These are phyloP conservation scores for Letharia lupina DNA, from an alignment of 495 filamentous ascomycete genomes.

Conservation along the genomic window DNA sequence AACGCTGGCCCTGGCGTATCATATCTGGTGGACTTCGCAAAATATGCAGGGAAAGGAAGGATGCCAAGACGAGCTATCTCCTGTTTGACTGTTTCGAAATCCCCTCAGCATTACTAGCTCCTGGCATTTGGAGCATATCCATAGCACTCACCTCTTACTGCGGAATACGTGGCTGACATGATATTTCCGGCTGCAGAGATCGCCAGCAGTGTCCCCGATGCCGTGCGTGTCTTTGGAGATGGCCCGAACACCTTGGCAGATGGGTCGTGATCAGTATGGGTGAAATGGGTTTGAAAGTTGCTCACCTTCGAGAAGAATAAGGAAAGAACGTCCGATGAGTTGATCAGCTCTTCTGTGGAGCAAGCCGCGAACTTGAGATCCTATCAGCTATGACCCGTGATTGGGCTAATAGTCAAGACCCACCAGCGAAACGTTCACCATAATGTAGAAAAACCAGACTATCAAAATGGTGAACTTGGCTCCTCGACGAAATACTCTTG, in stretches of 20 bases:
- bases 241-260: constrained; percentile 3
- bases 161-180: neutral
- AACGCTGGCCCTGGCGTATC: constrained; percentile 1
- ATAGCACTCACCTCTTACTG: constrained; percentile 4
- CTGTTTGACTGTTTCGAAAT: constrained; percentile 4
- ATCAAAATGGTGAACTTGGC: neutral
- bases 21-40: constrained; percentile 6
- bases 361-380: constrained; percentile 2
- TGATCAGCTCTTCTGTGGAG: constrained; percentile 1
- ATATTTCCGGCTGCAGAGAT: constrained; percentile 3
- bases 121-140: too few species aligned
- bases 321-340: neutral
- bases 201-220: neutral
- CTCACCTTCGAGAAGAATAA: constrained; percentile 5
- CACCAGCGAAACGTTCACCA: constrained; percentile 1
- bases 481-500: neutral
- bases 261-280: neutral
- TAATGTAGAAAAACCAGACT: neutral
- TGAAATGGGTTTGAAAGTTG: neutral
- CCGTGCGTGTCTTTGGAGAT: constrained; percentile 2
- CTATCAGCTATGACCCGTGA: neutral
- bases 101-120: neutral
- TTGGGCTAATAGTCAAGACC: neutral
- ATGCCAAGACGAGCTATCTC: neutral
- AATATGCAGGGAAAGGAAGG: neutral